Evolutionary conservation across 2,329 filamentous ascomycete species (phyloP).

Genomic region (Pseudomassariella vexata): DNA sequence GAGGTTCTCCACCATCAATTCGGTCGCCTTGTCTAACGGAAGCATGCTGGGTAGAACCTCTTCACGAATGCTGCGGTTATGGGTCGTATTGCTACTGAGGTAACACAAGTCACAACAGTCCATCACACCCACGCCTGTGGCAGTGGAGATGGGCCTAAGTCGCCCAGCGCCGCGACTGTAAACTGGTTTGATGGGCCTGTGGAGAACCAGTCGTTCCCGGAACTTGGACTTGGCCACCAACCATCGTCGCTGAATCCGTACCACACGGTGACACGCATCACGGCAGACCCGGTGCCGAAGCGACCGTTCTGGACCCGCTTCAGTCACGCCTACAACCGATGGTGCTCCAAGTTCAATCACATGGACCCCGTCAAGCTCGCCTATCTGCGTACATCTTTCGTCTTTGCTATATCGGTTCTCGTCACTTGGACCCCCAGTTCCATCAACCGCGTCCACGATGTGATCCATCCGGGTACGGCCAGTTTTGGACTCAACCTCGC

Average conservation of each 20-base stretch:
- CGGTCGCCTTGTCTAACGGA: too few species aligned
- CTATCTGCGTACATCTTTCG: conserved; percentile 55
- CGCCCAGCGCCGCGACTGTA: conserved; percentile 9
- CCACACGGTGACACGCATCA: conserved; percentile 23
- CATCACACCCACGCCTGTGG: conserved; percentile 14
- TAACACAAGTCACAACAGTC: conserved; percentile 23
- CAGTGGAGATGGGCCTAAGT: conserved; percentile 2
- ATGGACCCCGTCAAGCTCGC: conserved; percentile 55
- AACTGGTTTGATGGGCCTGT: conserved; percentile 24
- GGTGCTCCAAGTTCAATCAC: conserved; percentile 26
- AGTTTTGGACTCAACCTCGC: conserved; percentile 63
- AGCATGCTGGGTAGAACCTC: conserved; percentile 16
- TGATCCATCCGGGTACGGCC: conserved; percentile 45
- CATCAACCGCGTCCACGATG: conserved; percentile 67
- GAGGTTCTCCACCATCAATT: too few species aligned
- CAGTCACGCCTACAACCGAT: conserved; percentile 15
- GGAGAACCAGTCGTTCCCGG: conserved; percentile 9
- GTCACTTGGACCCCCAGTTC: conserved; percentile 63
- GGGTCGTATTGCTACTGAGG: conserved; percentile 24
- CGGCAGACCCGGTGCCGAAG: conserved; percentile 17
- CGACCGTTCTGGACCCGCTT: conserved; percentile 8
- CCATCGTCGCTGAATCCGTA: conserved; percentile 12
- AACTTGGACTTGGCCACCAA: conserved; percentile 3
- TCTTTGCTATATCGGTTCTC: conserved; percentile 55
- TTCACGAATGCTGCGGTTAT: conserved; percentile 24